Evolutionary conservation across 1,139 yeast species (phyloP), one percentile per base, ranked within the genome.

Genomic region (Lodderomyces parapsilosis): DNA sequence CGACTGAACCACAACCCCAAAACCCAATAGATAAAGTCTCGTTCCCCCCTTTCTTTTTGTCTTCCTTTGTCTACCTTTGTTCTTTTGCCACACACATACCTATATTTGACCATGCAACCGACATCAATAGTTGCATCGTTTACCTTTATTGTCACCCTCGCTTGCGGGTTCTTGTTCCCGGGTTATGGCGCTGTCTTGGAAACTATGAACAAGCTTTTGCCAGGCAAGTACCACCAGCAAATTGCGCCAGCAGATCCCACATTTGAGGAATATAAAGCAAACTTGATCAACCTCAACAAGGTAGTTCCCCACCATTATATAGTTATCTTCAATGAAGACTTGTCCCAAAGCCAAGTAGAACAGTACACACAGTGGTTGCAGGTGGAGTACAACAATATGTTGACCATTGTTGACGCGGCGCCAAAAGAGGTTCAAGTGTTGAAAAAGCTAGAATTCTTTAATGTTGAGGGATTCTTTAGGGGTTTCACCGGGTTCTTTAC

Each of bases 311-410:
- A 63, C 43, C 64, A 57, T 43, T 71, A 68, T 47, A 63, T 70
- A 36, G 59, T 69, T 38, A 69, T 70, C 19, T 64, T 66, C 45
- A 62, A 69, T 18, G 65, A 65, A 14, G 64, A 55, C 15, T 54
- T 59, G 36, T 44, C 55, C 4, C 51, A 50, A 7, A 47, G 54
- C 3, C 62, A 56, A 35, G 69, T 77, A 31, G 68, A 68, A 24
- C 74, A 79, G 71, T 96, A 88, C 67, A 75, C 76, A 57, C 75
- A 76, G 56, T 74, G 85, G 81, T 79, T 85, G 49, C 66, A 73
- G 45, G 22, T 30, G 2, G 44, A 42, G 27, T 43, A 49, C 31
- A 34, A 30, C 17, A 24, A 40, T 15, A 41, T 49, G 44, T 30
- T 46, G 30, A 27, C 20, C 18, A 23, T 31, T 10, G 31, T 31